A percentile compares a stretch with the other conserved stretches of the same genome.
These are phyloP conservation scores for Trichoderma afroharzianum DNA, from an alignment of 2,329 filamentous ascomycete genomes.

Conservation along the genomic window DNA sequence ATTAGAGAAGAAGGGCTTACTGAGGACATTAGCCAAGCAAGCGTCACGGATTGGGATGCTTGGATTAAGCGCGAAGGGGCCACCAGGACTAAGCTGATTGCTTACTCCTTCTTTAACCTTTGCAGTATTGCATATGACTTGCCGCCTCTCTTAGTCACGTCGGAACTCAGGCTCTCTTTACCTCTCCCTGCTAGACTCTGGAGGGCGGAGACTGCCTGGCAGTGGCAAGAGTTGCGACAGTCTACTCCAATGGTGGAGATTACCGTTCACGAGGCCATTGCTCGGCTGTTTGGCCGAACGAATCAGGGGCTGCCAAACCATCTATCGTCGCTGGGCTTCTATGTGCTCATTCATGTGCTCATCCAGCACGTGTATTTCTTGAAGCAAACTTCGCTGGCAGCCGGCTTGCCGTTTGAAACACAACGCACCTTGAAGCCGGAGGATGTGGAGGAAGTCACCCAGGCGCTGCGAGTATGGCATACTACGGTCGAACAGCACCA, in stretches of 20 bases:
- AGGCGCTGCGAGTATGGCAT: constrained; percentile 57
- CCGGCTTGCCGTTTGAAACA: constrained; percentile 46
- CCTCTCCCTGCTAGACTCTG: constrained; percentile 55
- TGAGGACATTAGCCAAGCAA: constrained; percentile 45
- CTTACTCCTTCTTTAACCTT: constrained; percentile 61
- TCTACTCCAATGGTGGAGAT: constrained; percentile 49
- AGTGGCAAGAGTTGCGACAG: constrained; percentile 57
- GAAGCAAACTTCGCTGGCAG: constrained; percentile 57
- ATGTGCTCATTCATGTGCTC: constrained; percentile 67
- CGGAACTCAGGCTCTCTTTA: constrained; percentile 53
- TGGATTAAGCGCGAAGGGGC: constrained; percentile 57
- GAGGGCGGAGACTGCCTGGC: constrained; percentile 55
- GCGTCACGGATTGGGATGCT: constrained; percentile 52
- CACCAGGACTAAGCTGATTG: constrained; percentile 57
- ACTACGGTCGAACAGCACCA: constrained; percentile 55
- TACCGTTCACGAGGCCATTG: constrained; percentile 55
- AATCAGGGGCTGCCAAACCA: constrained; percentile 46
- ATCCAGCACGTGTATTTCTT: constrained; percentile 70
- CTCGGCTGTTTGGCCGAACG: constrained; percentile 50
- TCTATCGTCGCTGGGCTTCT: constrained; percentile 62
- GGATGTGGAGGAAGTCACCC: constrained; percentile 54
- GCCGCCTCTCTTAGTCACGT: constrained; percentile 55
- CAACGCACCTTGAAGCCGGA: constrained; percentile 50
- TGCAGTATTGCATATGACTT: constrained; percentile 61
- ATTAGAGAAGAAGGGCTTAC: constrained; percentile 56